Evolutionary conservation across 2,329 filamentous ascomycete species (phyloP), one percentile per base, ranked within the genome.

Genomic region (Plenodomus lindquistii): DNA sequence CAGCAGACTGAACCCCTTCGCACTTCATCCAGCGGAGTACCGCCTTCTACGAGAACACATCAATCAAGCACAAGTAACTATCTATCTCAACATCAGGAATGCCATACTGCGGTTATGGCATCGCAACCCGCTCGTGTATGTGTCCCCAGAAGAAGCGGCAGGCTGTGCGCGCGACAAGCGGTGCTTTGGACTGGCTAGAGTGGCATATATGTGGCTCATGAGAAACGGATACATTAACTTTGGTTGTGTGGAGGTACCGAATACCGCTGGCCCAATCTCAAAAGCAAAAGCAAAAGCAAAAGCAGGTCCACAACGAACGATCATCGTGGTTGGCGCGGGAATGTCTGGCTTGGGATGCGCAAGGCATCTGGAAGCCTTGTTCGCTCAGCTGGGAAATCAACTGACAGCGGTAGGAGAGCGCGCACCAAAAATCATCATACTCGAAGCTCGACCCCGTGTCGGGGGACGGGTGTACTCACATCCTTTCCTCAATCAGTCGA

Each of bases 201-300:
- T 97, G 46, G 94, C 91, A 57, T 95, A 94, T 67, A 86, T 96
- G 71, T 99, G 93, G 93, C 82, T 99, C 16, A 80, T 92, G 46
- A 86, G 93, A 51, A 85, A 88, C 57, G 94, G 94, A 17, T 96
- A 96, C 70, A 96, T 99, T 76, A 99, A 99, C 71, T 97, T 91
- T 70, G 94, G 95, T 15, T 97, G 94, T 70, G 82, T 94, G 2
- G 84, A 91, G 64, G 76, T 91, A n/a, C 82, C 83, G 29, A 69
- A 74, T 38, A 77, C 72, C 42, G 65, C 69, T 34, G 57, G 63
- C 62, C 54, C 69, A 15, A 59, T 65, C 38, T 65, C 68, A 44
- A 68, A 69, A 52, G 54, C 65, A 18, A 73, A 68, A 65, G 70
- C 67, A 29, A 76, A 75, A 65, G 70, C 67, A 29, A 76, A 75